phyloP scores from a whole-genome alignment of 1,284 basidiomycete genomes.

The Heterobasidion annosum region DNA sequence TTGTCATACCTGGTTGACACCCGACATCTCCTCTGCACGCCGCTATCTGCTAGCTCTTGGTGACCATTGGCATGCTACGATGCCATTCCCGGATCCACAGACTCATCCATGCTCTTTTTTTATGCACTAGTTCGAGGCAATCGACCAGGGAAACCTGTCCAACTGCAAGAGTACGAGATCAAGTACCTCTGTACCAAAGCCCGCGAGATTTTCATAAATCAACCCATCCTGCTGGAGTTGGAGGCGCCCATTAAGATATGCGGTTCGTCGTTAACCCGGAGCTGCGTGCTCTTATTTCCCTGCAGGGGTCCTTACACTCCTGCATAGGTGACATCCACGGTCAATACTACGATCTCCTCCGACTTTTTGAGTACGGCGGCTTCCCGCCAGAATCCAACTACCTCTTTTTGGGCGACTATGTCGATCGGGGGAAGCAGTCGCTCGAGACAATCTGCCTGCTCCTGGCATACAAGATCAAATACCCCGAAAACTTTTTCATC shows the following conservation, averaged over 20 bases:
- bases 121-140: conserved; percentile 74
- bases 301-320: not conserved
- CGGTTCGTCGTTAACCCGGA: conserved; percentile 46
- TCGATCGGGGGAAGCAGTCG: conserved; percentile 91
- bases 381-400: conserved; percentile 97
- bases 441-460: conserved; percentile 90
- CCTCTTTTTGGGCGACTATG: conserved; percentile 92
- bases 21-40: not conserved
- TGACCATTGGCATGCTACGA: not conserved
- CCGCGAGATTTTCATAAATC: conserved; percentile 93
- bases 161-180: conserved; percentile 94
- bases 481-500: conserved; percentile 97
- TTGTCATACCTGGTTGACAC: not conserved
- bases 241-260: conserved; percentile 98
- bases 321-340: conserved; percentile 84
- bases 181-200: conserved; percentile 93
- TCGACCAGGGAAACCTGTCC: conserved; percentile 89
- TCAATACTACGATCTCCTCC: conserved; percentile 91
- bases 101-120: not conserved
- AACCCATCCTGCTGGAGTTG: conserved; percentile 89
- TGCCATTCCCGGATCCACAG: not conserved
- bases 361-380: conserved; percentile 91
- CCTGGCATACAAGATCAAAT: conserved; percentile 96
- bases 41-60: not conserved
- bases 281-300: not conserved